Evolutionary conservation across 441 rosid genomes (phyloP).

Genomic region (Sinapis alba): DNA sequence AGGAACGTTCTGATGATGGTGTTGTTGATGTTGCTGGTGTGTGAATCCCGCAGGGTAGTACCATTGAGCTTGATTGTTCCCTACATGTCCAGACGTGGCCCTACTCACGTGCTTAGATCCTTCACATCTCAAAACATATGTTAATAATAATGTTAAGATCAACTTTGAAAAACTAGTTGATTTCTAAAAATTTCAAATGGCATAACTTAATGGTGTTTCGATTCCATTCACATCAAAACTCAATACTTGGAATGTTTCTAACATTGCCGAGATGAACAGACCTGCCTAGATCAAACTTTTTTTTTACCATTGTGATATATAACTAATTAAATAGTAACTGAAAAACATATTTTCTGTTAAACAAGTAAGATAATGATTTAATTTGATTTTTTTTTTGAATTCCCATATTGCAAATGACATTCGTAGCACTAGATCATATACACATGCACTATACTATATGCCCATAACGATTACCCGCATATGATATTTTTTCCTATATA

Average conservation of each 20-base stretch:
- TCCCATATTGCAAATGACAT: neutral
- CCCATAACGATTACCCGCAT: neutral
- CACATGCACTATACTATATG: constrained; percentile 1
- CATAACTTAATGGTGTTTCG: neutral
- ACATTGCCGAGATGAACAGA: neutral
- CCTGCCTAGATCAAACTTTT: neutral
- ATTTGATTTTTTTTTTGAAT: neutral
- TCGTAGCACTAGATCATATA: neutral
- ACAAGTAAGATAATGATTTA: neutral
- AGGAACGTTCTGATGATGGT: constrained; percentile 67
- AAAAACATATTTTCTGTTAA: neutral
- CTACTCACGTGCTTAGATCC: constrained; percentile 59
- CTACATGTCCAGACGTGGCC: constrained; percentile 49
- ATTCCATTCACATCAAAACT: neutral
- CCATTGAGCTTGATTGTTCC: constrained; percentile 73
- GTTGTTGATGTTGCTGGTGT: constrained; percentile 48
- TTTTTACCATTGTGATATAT: neutral
- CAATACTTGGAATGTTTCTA: neutral
- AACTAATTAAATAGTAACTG: neutral
- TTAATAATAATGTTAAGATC: neutral
- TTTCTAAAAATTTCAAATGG: neutral
- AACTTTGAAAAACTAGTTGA: neutral
- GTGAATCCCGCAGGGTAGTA: constrained; percentile 61
- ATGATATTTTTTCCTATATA: neutral
- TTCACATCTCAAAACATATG: constrained; percentile 38